Conservation (phyloP, 2,329 filamentous ascomycete genomes). For the Lachnellula occidentalis region DNA sequence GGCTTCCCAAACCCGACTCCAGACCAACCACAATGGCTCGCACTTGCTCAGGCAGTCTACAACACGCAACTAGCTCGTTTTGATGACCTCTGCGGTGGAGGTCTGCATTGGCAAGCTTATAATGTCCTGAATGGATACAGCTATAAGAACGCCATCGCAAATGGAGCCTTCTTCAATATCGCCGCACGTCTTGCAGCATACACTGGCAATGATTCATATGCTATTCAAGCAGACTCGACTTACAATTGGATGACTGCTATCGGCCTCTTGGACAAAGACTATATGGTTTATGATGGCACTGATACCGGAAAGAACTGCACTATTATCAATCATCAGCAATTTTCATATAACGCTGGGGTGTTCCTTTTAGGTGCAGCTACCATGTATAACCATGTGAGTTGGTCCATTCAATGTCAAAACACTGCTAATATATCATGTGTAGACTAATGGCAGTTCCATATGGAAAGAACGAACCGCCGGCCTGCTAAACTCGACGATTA, state of each 20-base stretch:
- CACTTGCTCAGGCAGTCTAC: slow-evolving; percentile 73
- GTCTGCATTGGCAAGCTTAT: slow-evolving; percentile 80
- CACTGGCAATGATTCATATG: slow-evolving; percentile 71
- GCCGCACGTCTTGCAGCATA: slow-evolving; percentile 67
- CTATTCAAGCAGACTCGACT: slow-evolving; percentile 66
- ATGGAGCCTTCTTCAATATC: slow-evolving; percentile 57
- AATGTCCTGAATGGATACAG: slow-evolving; percentile 75
- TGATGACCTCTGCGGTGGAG: slow-evolving; percentile 69
- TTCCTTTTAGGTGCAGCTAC: slow-evolving; percentile 62
- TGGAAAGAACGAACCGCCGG: slow-evolving; percentile 57
- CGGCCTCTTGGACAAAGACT: slow-evolving; percentile 54
- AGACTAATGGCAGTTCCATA: slow-evolving; percentile 38
- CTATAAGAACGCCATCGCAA: slow-evolving; percentile 66
- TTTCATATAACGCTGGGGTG: slow-evolving; percentile 63
- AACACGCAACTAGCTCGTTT: slow-evolving; percentile 71
- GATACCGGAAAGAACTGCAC: slow-evolving; percentile 53
- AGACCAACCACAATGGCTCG: slow-evolving; percentile 59
- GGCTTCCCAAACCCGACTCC: slow-evolving; percentile 53
- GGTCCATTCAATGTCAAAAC: too few relatives aligned
- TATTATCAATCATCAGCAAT: slow-evolving; percentile 55
- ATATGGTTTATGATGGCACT: slow-evolving; percentile 58
- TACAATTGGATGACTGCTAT: slow-evolving; percentile 63
- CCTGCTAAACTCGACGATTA: slow-evolving; percentile 44
- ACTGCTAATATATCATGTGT: too few relatives aligned
- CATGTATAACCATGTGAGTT: slow-evolving; percentile 55